Evolutionary conservation across 2,329 filamentous ascomycete species (phyloP), one percentile per base, ranked within the genome.

Genomic region (Talaromyces pinophilus): DNA sequence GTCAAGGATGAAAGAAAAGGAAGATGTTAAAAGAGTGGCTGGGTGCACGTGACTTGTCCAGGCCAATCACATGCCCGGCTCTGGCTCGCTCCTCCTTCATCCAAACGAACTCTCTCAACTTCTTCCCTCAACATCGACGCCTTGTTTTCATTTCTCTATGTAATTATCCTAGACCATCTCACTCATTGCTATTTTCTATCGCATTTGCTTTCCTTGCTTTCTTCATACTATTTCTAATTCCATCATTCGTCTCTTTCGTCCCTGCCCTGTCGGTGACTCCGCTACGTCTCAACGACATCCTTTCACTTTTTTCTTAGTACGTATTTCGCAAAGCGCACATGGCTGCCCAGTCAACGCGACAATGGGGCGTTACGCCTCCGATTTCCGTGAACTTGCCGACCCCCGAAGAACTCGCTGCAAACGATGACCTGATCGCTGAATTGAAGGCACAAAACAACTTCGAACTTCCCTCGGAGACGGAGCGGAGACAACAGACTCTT

Each of bases 371-470:
- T 57, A 97, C 93, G 67, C 89, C 90, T 72, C 90, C 95, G 57
- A 92, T 99, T 44, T 96, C 93, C 22, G 85, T 85, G 13, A 83
- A 85, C 25, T 84, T 93, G 28, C 95, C 95, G 4, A 95, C 90
- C 0, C 86, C 90, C 64, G 82, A 86, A 44, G 94, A 99, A 77
- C 86, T 90, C 65, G 85, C 89, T 70, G 87, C 90, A 61, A 96
- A 92, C 72, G 89, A 92, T 71, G 84, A 89, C 65, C 86, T 99
- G 54, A 86, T 97, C 65, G 88, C 91, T 65, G 93, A 97, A 79
- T 82, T 99, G 68, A 92, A 92, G 77, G 85, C 85, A 48, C 92
- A 97, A 80, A 94, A 96, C 80, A 97, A 95, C 62, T 99, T 97
- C 73, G 95, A 98, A 79, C 88, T 87, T 62, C 86, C 88, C 15